phyloP scores from a whole-genome alignment of 345 rosid species.

The Populus pruinosa region DNA sequence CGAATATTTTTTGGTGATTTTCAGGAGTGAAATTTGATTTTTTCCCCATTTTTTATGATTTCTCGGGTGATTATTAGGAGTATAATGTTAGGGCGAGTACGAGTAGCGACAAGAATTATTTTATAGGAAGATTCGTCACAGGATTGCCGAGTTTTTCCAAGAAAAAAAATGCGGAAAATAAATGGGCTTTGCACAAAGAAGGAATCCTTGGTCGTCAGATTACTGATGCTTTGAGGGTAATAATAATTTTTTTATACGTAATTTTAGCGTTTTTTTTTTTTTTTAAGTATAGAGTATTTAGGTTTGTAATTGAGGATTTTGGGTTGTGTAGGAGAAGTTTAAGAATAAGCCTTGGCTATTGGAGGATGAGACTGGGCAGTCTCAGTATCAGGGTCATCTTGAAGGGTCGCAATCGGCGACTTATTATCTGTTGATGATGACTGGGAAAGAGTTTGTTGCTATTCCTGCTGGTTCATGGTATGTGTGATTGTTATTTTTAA shows the following conservation, averaged over 20 bases:
- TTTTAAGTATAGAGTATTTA: no score
- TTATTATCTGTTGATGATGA: conserved; percentile 79
- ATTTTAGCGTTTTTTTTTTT: not conserved
- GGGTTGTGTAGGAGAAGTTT: conserved; percentile 59
- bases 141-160: conserved; percentile 80
- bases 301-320: not conserved
- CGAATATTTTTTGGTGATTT: not conserved
- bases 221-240: conserved; percentile 72
- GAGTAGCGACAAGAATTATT: conserved; percentile 69
- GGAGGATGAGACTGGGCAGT: conserved; percentile 97
- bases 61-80: conserved; percentile 41
- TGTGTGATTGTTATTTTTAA: not conserved
- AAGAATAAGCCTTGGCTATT: conserved; percentile 92
- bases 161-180: conserved; percentile 81
- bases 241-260: not conserved
- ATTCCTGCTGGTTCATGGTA: conserved; percentile 99
- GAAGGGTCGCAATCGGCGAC: conserved; percentile 98
- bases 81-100: conserved; percentile 71
- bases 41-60: not conserved
- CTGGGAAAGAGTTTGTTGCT: conserved; percentile 79
- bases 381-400: conserved; percentile 85
- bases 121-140: conserved; percentile 75
- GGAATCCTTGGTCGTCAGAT: conserved; percentile 89
- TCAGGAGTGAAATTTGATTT: conserved; percentile 40
- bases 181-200: conserved; percentile 84